These are phyloP conservation scores for Rubroboletus pulcherrimus DNA, from an alignment of 768 basidiomycete genomes.

Conservation along the genomic window DNA sequence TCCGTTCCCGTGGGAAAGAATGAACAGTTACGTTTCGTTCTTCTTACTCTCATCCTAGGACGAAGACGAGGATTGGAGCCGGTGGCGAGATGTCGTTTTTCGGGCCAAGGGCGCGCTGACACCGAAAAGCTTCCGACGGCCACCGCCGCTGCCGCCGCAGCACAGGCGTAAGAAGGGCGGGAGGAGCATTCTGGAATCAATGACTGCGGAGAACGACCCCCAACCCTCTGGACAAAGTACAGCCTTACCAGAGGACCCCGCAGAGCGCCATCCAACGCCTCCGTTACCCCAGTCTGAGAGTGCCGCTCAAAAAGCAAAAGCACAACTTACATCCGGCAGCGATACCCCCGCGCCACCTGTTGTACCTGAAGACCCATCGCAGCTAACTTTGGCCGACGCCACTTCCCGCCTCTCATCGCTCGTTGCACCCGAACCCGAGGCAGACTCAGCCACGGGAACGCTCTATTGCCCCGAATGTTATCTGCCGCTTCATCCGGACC, in stretches of 20 bases:
- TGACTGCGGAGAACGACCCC: background rate
- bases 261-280: background rate
- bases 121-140: constrained; percentile 27
- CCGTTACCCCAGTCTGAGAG: background rate
- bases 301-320: background rate
- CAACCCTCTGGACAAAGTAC: background rate
- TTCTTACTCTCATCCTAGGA: constrained; percentile 43
- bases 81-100: constrained; percentile 84
- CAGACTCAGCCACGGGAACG: constrained; percentile 41
- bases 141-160: constrained; percentile 50
- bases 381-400: constrained; percentile 50
- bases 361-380: background rate
- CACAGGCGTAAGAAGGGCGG: constrained; percentile 61
- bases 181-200: constrained; percentile 14
- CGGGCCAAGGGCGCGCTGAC: constrained; percentile 61
- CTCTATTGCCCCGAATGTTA: constrained; percentile 89
- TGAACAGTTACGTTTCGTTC: constrained; percentile 2
- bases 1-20: background rate
- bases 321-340: background rate
- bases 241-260: background rate
- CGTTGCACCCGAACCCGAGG: constrained; percentile 23
- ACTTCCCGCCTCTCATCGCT: constrained; percentile 32
- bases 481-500: constrained; percentile 90
- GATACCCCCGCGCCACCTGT: background rate
- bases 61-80: constrained; percentile 83